These are phyloP conservation scores for Crithidia brevicula DNA, from an alignment of 208 protist species.

Conservation along the genomic window DNA sequence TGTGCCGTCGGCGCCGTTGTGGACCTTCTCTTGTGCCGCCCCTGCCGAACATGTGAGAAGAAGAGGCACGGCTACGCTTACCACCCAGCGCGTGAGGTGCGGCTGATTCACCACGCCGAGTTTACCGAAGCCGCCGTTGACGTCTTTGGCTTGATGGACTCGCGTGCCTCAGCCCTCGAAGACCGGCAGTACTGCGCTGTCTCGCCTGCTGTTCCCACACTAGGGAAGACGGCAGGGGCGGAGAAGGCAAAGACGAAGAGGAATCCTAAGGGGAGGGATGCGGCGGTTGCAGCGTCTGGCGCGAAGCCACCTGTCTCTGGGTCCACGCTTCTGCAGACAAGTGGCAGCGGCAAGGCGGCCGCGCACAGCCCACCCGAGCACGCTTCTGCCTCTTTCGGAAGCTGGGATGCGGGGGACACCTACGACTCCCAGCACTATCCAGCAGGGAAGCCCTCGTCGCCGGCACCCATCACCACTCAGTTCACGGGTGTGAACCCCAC, in stretches of 20 bases:
- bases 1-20: slow-evolving; percentile 15
- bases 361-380: slow-evolving; percentile 1
- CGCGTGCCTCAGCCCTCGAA: slow-evolving; percentile 14
- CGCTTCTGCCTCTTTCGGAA: neutral
- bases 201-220: neutral
- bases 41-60: slow-evolving; percentile 20
- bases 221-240: too few species aligned
- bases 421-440: slow-evolving; percentile 20
- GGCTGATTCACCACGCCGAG: slow-evolving; percentile 31
- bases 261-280: too few species aligned
- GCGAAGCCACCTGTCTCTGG: too few species aligned
- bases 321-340: too few species aligned
- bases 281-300: too few species aligned
- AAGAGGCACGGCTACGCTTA: slow-evolving; percentile 30
- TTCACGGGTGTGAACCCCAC: neutral
- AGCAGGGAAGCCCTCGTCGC: neutral
- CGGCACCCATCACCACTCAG: too few species aligned
- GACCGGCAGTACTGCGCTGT: slow-evolving; percentile 42
- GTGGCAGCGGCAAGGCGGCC: too few species aligned
- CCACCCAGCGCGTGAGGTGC: slow-evolving; percentile 32
- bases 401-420: neutral
- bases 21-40: slow-evolving; percentile 32
- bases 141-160: slow-evolving; percentile 51
- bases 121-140: slow-evolving; percentile 26
- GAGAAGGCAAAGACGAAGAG: neutral